Evolutionary conservation across 345 rosid species (phyloP).

Genomic region (Ailanthus altissimus): DNA sequence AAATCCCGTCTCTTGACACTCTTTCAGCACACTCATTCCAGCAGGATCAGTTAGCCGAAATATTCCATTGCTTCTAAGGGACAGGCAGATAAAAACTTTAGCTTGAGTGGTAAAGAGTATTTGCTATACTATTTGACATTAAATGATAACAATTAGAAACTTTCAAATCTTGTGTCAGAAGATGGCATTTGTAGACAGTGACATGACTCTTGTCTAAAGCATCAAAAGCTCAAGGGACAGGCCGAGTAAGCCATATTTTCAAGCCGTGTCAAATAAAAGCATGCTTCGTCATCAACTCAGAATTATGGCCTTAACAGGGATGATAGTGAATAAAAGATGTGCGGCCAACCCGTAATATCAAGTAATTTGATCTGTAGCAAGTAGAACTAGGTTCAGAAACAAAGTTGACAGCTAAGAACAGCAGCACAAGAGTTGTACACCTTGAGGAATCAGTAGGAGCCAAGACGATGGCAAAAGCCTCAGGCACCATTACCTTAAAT

Average conservation of each 20-base stretch:
- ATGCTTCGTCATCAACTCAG: neutral
- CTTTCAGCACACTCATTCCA: constrained; percentile 72
- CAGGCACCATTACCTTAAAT: constrained; percentile 78
- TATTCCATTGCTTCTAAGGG: constrained; percentile 62
- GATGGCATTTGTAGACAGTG: neutral
- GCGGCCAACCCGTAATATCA: neutral
- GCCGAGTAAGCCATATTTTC: neutral
- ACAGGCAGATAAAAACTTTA: constrained; percentile 10
- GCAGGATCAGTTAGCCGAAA: constrained; percentile 71
- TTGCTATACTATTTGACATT: neutral
- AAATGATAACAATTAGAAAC: neutral
- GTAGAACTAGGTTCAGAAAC: neutral
- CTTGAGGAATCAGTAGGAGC: constrained; percentile 88
- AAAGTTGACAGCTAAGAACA: neutral
- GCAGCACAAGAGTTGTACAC: constrained; percentile 33
- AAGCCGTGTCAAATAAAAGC: neutral
- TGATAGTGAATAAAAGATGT: neutral
- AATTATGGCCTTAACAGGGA: neutral
- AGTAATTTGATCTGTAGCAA: neutral
- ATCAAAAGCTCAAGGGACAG: neutral
- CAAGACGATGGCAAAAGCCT: constrained; percentile 88
- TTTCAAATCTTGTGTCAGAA: neutral
- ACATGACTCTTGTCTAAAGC: neutral
- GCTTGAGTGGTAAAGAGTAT: neutral
- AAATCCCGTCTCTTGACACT: constrained; percentile 69